A percentile compares a stretch with the other conserved stretches of the same genome.
phyloP scores from a whole-genome alignment of 805 yeast genomes.

The Candida namnaoensis region DNA sequence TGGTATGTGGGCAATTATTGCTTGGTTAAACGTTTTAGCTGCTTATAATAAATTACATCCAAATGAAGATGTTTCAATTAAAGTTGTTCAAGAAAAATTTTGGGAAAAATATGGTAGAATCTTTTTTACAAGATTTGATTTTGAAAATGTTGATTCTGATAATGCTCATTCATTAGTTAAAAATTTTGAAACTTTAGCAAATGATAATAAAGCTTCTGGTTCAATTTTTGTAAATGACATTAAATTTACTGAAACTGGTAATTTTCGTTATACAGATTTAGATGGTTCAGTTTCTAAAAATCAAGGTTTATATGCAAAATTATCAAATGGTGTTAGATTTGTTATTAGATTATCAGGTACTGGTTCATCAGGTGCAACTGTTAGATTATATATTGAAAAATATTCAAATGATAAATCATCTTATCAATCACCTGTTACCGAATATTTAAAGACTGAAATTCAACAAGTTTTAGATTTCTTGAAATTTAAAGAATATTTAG shows the following conservation, averaged over 20 bases:
- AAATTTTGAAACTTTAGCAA: constrained; percentile 33
- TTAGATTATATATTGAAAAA: constrained; percentile 84
- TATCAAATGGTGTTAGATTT: constrained; percentile 74
- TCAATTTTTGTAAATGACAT: constrained; percentile 37
- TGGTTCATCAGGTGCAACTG: constrained; percentile 96
- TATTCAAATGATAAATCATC: constrained; percentile 53
- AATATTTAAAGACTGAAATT: constrained; percentile 58
- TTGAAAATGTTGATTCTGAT: constrained; percentile 69
- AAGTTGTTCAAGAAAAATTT: constrained; percentile 72
- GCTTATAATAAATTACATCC: constrained; percentile 62
- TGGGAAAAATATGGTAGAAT: constrained; percentile 94
- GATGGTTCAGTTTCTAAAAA: constrained; percentile 85
- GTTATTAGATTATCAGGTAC: constrained; percentile 93
- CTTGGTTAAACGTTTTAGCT: constrained; percentile 94
- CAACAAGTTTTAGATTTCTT: constrained; percentile 56
- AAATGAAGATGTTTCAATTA: constrained; percentile 51
- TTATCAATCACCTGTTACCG: constrained; percentile 48
- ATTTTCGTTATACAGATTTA: constrained; percentile 86
- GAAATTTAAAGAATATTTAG: constrained; percentile 63
- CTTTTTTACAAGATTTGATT: constrained; percentile 94
- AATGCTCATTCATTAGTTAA: constrained; percentile 67
- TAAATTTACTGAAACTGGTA: constrained; percentile 67
- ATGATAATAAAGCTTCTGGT: constrained; percentile 36
- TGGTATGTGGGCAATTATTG: constrained; percentile 95
- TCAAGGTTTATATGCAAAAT: constrained; percentile 84